Base-by-base conservation (phyloP, 2,329 filamentous ascomycete species). In the Tolypocladium inflatum region DNA sequence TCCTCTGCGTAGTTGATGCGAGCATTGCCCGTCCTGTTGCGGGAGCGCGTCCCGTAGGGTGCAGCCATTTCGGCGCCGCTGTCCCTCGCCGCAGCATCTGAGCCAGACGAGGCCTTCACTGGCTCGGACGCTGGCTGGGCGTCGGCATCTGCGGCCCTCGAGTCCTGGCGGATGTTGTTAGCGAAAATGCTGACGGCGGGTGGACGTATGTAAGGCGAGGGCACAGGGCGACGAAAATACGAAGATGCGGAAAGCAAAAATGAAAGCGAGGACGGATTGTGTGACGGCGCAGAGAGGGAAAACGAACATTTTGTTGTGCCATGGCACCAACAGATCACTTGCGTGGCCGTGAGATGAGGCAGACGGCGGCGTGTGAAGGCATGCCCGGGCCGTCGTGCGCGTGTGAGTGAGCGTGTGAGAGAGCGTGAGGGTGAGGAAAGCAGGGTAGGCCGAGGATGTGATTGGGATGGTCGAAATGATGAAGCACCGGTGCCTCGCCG, bases 1-100 rank as follows among this genome's bases (percentile, higher is more conserved):
- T 93, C 90, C 76, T 99, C 94, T 55, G 94, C 93, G 74, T 99
- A 99, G 74, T 99, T 99, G 64, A 88, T 86, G 65, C 94, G 89
- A 65, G 88, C 82, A 64, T 82, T 85, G 67, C 89, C 88, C 59
- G 84, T 87, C 68, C 92, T 88, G 74, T 96, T 96, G 71, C 94
- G 89, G 66, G 92, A 97, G 67, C 92, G 88, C 71, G 94, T 99
- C 68, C 93, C 93, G 74, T 99, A 97, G 54, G 85, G 86, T 65
- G 85, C 86, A 55, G 87, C 78, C 59, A 70, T 76, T 63, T 81
- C 80, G 64, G 76, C 70, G 63, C 75, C 74, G 63, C 70, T 71
- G 60, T 84, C 82, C 68, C 80, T 83, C 59, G 74, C 68, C 54
- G 74, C 69, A 60, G 73, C 67, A 62, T 78, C 78, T 57, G 78